phyloP scores from a whole-genome alignment of 202 grass and related monocot genomes.

The Elaeis oleifera region DNA sequence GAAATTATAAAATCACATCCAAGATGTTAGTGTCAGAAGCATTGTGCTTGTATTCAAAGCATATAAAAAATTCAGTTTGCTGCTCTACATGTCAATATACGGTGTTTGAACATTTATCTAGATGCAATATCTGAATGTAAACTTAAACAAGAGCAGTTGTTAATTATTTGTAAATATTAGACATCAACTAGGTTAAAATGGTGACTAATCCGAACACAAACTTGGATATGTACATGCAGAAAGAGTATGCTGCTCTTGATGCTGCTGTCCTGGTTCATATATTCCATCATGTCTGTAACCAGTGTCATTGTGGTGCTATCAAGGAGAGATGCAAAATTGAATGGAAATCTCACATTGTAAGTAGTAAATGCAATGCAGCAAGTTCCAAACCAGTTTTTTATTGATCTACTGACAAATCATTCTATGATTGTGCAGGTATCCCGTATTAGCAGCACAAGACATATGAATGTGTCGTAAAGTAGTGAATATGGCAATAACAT shows the following conservation, averaged over 20 bases:
- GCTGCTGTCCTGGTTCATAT: slow-evolving; percentile 83
- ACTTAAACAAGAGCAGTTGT: too few species aligned
- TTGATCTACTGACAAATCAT: not conserved
- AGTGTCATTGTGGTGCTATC: slow-evolving; percentile 42
- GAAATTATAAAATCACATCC: too few species aligned
- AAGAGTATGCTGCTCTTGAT: slow-evolving; percentile 91
- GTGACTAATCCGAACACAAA: not conserved
- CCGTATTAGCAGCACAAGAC: slow-evolving; percentile 17
- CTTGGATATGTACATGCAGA: slow-evolving; percentile 35
- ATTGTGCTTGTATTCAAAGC: too few species aligned
- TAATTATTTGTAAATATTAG: too few species aligned
- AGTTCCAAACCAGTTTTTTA: not conserved
- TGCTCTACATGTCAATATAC: too few species aligned
- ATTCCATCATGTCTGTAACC: slow-evolving; percentile 61
- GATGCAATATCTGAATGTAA: too few species aligned
- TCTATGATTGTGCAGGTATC: slow-evolving; percentile 30
- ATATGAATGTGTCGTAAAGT: slow-evolving; percentile 20
- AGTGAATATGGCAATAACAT: not conserved
- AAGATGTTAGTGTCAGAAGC: too few species aligned
- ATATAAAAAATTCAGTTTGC: too few species aligned
- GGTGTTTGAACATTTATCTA: too few species aligned
- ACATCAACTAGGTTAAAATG: too few species aligned
- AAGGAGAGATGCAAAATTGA: slow-evolving; percentile 43
- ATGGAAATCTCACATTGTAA: slow-evolving; percentile 93
- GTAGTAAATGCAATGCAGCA: slow-evolving; percentile 5